Evolutionary conservation across 495 filamentous ascomycete species (phyloP), one percentile per base, ranked within the genome.

Genomic region (Hypomontagnella submonticulosa): DNA sequence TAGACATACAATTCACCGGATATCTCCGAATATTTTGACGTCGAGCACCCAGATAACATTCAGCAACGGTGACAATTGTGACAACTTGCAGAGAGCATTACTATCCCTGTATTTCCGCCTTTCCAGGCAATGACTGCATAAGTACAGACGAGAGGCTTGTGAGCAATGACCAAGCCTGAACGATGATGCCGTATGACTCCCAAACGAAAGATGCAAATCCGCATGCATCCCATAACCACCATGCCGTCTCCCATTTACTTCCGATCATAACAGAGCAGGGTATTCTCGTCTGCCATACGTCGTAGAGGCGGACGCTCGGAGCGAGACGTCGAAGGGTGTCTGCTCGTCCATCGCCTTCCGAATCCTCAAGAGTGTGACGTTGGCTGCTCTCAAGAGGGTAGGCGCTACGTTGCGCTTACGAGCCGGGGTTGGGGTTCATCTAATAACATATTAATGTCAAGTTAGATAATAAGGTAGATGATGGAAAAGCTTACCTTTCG

Each of bases 401-500:
- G 50, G 47, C 43, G 57, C 53, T 12, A 12, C 12, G 53, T 37
- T 15, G 50, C 51, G 67, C 61, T 71, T 80, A 82, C 38, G 76
- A 11, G 63, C 76, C 75, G 61, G 80, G 80, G 79, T 81, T 82
- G 73, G 80, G 80, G 79, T 82, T 82, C 80, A 82, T 82, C 80
- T 82, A 30, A 32, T 20, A 18, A 19, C 8, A 20, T 15, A 16
- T 61, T 59, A 65, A 42, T 13, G 42, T 51, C 4, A 2, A 13
- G 10, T 49, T 36, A 59, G 32, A 15, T 30, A 47, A 38, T 53
- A 6, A n/a, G 8, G 23, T 4, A 18, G 2, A 7, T 11, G 36
- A 33, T 2, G 23, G 46, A 50, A 43, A 42, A 53, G 44, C 75
- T 66, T 57, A 96, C 92, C 94, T 98, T 98, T 81, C 95, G 86